Conservation (phyloP, 306 rosid genomes). For the Cicer yamashitae region DNA sequence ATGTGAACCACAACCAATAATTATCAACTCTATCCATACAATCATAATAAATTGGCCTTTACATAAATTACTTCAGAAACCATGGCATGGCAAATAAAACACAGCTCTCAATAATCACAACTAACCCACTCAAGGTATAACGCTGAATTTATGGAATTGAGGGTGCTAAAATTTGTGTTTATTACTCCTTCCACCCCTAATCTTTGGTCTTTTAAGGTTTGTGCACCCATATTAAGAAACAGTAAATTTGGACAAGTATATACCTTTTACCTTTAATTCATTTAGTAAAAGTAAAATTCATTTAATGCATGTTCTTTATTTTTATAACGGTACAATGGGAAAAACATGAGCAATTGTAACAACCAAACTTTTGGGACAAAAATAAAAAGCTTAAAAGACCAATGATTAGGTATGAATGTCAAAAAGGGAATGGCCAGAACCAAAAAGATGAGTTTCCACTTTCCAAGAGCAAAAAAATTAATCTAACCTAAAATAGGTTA, state of each 20-base stretch:
- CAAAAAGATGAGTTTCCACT: slow-evolving; percentile 17
- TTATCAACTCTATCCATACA: slow-evolving; percentile 21
- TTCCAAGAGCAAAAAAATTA: slow-evolving; percentile 12
- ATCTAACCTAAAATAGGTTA: slow-evolving; percentile 20
- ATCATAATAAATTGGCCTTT: slow-evolving; percentile 20
- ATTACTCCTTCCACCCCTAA: background rate
- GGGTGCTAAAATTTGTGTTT: slow-evolving; percentile 12
- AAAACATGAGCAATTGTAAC: too few relatives aligned
- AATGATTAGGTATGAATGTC: background rate
- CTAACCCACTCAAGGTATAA: slow-evolving; percentile 10
- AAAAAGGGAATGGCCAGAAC: slow-evolving; percentile 2
- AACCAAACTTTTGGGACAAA: too few relatives aligned
- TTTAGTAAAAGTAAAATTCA: too few relatives aligned
- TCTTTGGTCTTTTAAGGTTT: too few relatives aligned
- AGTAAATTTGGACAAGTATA: too few relatives aligned
- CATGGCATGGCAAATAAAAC: slow-evolving; percentile 17
- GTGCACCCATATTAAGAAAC: too few relatives aligned
- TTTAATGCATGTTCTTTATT: too few relatives aligned
- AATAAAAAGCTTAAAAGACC: too few relatives aligned
- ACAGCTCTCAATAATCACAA: background rate
- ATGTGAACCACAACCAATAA: slow-evolving; percentile 18
- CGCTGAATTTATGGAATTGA: slow-evolving; percentile 22
- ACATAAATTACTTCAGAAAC: slow-evolving; percentile 31
- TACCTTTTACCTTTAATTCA: too few relatives aligned
- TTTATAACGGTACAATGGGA: too few relatives aligned